Evolutionary conservation across 1,284 basidiomycete species (phyloP), one percentile per base, ranked within the genome.

Genomic region (Trametes versicolor): DNA sequence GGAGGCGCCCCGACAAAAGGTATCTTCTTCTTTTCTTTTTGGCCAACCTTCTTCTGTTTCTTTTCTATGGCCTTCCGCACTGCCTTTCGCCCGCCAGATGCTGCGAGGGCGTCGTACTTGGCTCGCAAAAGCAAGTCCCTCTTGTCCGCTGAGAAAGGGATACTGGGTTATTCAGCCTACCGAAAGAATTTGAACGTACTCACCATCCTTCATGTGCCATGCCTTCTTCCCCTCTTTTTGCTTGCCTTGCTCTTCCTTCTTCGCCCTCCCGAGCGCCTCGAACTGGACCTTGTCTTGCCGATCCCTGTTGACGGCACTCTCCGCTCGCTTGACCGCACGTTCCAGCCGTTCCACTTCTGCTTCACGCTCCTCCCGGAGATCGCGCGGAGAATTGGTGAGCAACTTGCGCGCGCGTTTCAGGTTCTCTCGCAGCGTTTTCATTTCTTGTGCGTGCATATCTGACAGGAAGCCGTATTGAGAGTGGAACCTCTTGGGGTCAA

Each of bases 171-270:
- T 19, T 12, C 25, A 6, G 27, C 63, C 62, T 48, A 55, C 58
- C 43, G 21, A 37, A 37, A 4, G 5, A 25, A 43, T 19, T 15
- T 23, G 34, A 29, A 29, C 0, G 12, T 9, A 78, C 89, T 72
- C 75, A 94, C 95, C 81, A 71, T 91, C 82, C 82, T 98, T 99
- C 84, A 98, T 85, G 78, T 87, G 94, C 92, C 94, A 99, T 21
- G 83, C 86, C 13, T 86, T 84, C 80, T 98, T 98, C 4, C 96
- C 96, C 55, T 86, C 78, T 61, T 85, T 83, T 65, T 37, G 81
- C 79, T 92, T 95, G 71, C 89, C 87, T 65, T 81, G 82, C 81
- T 98, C 96, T 64, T 89, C 87, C 71, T 86, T 85, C 71, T 85
- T 86, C 53, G 83, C 83, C 63, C 81, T 81, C 5, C 79, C 76